Conservation (phyloP, 257 asterid genomes). For the Solanum gracilifrons region DNA sequence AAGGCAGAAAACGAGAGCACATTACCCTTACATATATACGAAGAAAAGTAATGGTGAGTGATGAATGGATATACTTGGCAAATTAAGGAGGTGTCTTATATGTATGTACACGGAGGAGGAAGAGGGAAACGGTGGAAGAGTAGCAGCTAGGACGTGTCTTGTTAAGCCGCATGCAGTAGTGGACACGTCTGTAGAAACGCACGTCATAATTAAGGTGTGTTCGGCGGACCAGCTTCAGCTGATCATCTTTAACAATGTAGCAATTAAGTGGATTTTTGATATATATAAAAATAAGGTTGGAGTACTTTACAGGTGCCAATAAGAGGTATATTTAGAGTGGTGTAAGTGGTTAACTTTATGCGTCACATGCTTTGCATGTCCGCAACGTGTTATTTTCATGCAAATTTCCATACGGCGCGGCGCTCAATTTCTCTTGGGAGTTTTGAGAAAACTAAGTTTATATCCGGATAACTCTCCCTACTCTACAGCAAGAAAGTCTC, state of each 20-base stretch:
- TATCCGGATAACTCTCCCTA: not conserved
- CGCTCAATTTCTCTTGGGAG: too few species aligned
- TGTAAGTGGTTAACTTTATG: not conserved
- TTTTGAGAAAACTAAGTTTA: not conserved
- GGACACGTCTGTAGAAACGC: slow-evolving; percentile 20
- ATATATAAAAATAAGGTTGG: not conserved
- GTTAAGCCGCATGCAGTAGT: not conserved
- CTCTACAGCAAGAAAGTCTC: not conserved
- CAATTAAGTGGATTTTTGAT: not conserved
- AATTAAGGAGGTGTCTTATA: not conserved
- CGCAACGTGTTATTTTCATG: slow-evolving; percentile 26
- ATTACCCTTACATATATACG: not conserved
- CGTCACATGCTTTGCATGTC: slow-evolving; percentile 24
- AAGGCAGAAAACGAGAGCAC: not conserved
- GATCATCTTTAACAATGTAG: not conserved
- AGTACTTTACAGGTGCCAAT: not conserved
- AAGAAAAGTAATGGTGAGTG: not conserved
- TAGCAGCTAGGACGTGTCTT: not conserved
- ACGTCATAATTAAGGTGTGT: not conserved
- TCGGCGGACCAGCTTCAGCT: not conserved
- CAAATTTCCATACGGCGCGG: not conserved
- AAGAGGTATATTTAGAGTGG: not conserved
- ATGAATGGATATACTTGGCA: not conserved
- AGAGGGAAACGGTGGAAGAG: not conserved
- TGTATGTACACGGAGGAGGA: not conserved